phyloP scores from a whole-genome alignment of 371 early-diverging fungal species.

The Rhizopus sp. region DNA sequence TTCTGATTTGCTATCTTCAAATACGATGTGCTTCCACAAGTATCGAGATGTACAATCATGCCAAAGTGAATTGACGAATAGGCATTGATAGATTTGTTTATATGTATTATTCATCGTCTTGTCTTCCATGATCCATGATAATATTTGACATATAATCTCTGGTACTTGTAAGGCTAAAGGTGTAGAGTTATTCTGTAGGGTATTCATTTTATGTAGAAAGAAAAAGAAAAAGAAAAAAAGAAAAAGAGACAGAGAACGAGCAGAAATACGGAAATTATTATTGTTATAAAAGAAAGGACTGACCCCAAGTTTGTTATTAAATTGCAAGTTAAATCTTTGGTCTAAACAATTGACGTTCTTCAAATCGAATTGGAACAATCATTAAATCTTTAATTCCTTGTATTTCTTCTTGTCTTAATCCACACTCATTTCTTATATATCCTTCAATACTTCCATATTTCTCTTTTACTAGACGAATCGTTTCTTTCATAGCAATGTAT shows the following conservation, averaged over 20 bases:
- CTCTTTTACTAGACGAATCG: slow-evolving; percentile 30
- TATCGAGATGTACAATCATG: slow-evolving; percentile 31
- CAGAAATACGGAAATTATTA: too few species aligned
- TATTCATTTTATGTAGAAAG: too few species aligned
- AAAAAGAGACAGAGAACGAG: too few species aligned
- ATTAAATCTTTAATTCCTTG: slow-evolving; percentile 37
- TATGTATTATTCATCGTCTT: slow-evolving; percentile 10
- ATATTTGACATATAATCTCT: slow-evolving; percentile 25
- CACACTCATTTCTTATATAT: slow-evolving; percentile 35
- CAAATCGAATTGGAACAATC: slow-evolving; percentile 49
- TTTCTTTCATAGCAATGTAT: slow-evolving; percentile 48
- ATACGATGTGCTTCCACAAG: slow-evolving; percentile 28
- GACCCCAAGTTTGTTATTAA: neutral
- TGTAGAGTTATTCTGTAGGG: neutral
- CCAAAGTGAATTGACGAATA: slow-evolving; percentile 32
- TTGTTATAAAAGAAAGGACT: too few species aligned
- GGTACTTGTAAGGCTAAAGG: slow-evolving; percentile 25
- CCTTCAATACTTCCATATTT: slow-evolving; percentile 33
- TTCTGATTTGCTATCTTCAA: slow-evolving; percentile 31
- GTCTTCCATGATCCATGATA: slow-evolving; percentile 13
- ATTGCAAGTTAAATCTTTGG: slow-evolving; percentile 25
- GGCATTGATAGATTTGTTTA: slow-evolving; percentile 23
- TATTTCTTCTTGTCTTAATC: slow-evolving; percentile 35
- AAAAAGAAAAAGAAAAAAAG: too few species aligned
- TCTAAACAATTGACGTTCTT: slow-evolving; percentile 46